Percentiles rank a stretch among this genome's conserved stretches.
phyloP scores from a whole-genome alignment of 345 rosid species.

The Linum lewisii region DNA sequence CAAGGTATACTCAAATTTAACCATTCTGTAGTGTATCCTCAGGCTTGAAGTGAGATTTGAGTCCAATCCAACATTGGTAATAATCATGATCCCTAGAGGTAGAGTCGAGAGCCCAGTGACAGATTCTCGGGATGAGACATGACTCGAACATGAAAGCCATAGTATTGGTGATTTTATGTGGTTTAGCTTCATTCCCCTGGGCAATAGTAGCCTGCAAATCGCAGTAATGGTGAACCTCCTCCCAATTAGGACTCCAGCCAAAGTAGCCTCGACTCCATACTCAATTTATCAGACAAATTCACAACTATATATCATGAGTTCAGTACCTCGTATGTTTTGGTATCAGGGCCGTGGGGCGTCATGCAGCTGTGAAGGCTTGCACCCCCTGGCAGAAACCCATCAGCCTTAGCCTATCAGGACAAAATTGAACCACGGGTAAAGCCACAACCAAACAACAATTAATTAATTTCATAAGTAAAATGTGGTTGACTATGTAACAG shows the following conservation, averaged over 20 bases:
- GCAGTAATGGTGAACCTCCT: neutral
- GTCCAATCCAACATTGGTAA: conserved; percentile 93
- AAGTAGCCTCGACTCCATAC: too few species aligned
- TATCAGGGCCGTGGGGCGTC: conserved; percentile 99
- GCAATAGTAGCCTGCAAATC: conserved; percentile 53
- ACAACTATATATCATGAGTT: too few species aligned
- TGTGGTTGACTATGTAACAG: neutral
- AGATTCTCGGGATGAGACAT: conserved; percentile 74
- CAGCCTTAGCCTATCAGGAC: conserved; percentile 73
- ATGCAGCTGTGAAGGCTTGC: conserved; percentile 96
- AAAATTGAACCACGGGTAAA: neutral
- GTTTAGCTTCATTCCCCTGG: conserved; percentile 50
- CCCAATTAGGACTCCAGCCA: too few species aligned
- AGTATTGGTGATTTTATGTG: conserved; percentile 54
- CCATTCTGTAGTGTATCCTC: conserved; percentile 17
- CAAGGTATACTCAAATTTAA: neutral
- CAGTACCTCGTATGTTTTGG: conserved; percentile 73
- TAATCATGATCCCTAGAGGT: conserved; percentile 57
- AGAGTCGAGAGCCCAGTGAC: conserved; percentile 80
- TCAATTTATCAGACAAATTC: too few species aligned
- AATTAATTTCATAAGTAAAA: too few species aligned
- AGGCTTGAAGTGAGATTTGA: conserved; percentile 64
- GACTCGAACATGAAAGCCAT: conserved; percentile 99
- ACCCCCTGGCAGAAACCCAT: conserved; percentile 89
- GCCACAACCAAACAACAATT: neutral